Base-by-base conservation (phyloP, 768 basidiomycete genomes). In the Rhodotorula paludigena region DNA sequence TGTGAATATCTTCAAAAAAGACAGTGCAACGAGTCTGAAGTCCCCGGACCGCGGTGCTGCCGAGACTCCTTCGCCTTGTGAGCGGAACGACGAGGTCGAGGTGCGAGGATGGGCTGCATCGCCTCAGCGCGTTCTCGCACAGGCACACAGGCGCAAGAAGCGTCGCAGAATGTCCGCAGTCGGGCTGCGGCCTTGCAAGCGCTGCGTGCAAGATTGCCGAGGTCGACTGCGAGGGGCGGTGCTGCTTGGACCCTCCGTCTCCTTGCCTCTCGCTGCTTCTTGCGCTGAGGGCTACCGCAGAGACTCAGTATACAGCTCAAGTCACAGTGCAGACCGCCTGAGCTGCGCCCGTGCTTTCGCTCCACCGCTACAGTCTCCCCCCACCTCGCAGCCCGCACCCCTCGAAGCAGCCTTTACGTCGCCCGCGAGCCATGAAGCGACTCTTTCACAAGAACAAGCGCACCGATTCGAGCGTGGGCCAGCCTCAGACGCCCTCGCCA, bases 391-490 rank as follows among this genome's bases (percentile, higher is more conserved):
- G 4, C 21, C 32, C 12, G 18, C 35, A 28, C 18, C 30, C 35
- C 53, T 49, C 57, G 32, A 15, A 42, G 52, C 58, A 25, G 25
- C 45, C 18, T 14, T 36, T 45, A 5, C 33, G 11, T 25, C 28
- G 3, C 23, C 23, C 35, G 18, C 33, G 1, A 18, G 23, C 33
- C 30, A 68, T 68, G 66, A 68, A 68, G 51, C 60, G 66, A 7
- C 52, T 68, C 32, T 68, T 68, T 45, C 58, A 59, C 33, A 68
- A 68, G 52, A 21, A 47, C 23, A 33, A 54, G n/a, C 42, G 44
- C 25, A 23, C 33, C 4, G 15, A 47, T 16, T 7, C 41, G 33
- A 5, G 7, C 25, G 2, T 15, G 21, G 15, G 21, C 14, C 33
- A 33, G 11, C 47, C 32, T 32, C 35, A 15, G 4, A 9, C 15